Evolutionary conservation across 2,329 filamentous ascomycete species (phyloP).

Genomic region (Phialocephala sp.): DNA sequence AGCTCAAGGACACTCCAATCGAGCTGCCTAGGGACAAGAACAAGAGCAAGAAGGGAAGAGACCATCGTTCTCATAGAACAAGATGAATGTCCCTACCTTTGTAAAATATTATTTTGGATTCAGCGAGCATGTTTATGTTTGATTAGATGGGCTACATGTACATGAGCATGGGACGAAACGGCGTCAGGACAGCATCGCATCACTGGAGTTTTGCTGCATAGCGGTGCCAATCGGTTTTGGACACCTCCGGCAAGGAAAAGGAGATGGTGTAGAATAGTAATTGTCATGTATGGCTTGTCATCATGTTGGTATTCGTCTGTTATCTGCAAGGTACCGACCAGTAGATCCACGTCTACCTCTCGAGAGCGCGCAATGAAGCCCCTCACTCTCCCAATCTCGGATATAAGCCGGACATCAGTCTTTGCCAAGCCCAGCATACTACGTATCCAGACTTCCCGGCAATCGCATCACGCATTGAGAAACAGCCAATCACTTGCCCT

Average conservation of each 20-base stretch:
- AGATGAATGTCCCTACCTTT: constrained; percentile 32
- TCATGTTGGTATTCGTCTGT: not conserved
- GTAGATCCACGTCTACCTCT: not conserved
- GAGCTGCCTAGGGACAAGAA: constrained; percentile 70
- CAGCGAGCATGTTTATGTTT: constrained; percentile 33
- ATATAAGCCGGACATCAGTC: not conserved
- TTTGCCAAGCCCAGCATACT: not conserved
- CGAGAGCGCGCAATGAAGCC: not conserved
- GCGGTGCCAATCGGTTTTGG: constrained; percentile 2
- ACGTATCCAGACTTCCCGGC: not conserved
- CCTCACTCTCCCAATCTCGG: not conserved
- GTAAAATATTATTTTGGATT: constrained; percentile 30
- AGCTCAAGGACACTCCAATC: constrained; percentile 62
- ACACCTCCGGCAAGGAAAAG: constrained; percentile 4
- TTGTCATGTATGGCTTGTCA: not conserved
- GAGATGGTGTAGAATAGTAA: constrained; percentile 8
- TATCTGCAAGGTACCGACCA: not conserved
- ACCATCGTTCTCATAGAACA: constrained; percentile 40
- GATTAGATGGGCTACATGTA: constrained; percentile 33
- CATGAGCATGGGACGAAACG: constrained; percentile 32
- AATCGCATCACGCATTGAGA: not conserved
- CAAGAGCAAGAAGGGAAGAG: constrained; percentile 57
- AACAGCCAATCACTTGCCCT: not conserved
- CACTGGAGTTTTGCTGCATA: constrained; percentile 24
- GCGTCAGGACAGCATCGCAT: constrained; percentile 30